These are phyloP conservation scores for Staphylotrichum tortipilum DNA, from an alignment of 495 filamentous ascomycete species.

Conservation along the genomic window DNA sequence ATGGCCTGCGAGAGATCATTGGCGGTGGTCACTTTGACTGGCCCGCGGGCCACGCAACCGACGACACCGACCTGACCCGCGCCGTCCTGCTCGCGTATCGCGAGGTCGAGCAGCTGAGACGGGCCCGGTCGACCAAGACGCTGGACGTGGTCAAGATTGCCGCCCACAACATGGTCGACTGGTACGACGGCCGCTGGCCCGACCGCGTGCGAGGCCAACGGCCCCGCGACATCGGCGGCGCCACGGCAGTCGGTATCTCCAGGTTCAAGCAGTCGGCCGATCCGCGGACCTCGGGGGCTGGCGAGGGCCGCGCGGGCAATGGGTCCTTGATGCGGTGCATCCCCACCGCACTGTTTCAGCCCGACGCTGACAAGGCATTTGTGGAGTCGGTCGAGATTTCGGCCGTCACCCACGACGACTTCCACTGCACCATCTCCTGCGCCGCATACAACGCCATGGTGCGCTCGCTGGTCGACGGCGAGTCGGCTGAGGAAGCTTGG, in stretches of 20 bases:
- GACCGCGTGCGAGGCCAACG: slow-evolving; percentile 6
- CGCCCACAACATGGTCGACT: slow-evolving; percentile 19
- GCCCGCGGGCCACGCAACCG: slow-evolving; percentile 17
- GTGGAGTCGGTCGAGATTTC: slow-evolving; percentile 13
- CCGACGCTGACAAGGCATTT: neutral
- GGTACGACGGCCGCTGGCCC: slow-evolving; percentile 23
- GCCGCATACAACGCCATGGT: slow-evolving; percentile 20
- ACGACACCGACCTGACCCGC: slow-evolving; percentile 16
- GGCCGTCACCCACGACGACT: slow-evolving; percentile 20
- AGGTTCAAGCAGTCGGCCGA: slow-evolving; percentile 11
- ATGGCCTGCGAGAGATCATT: slow-evolving; percentile 18
- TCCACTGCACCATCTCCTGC: slow-evolving; percentile 14
- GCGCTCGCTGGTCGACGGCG: slow-evolving; percentile 14
- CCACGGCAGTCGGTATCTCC: slow-evolving; percentile 13
- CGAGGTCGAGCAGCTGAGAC: neutral
- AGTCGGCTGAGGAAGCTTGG: slow-evolving; percentile 10
- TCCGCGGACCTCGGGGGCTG: slow-evolving; percentile 10
- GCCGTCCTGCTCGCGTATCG: slow-evolving; percentile 20
- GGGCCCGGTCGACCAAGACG: neutral
- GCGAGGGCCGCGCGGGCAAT: slow-evolving; percentile 20
- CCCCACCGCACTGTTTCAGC: slow-evolving; percentile 18
- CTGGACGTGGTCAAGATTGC: slow-evolving; percentile 6
- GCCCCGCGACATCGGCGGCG: slow-evolving; percentile 20
- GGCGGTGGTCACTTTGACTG: slow-evolving; percentile 25
- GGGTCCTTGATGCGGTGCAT: slow-evolving; percentile 24